Evolutionary conservation across 352 stramenopile species (phyloP), one percentile per base, ranked within the genome.

Genomic region (Pythium rhizo-oryzae): DNA sequence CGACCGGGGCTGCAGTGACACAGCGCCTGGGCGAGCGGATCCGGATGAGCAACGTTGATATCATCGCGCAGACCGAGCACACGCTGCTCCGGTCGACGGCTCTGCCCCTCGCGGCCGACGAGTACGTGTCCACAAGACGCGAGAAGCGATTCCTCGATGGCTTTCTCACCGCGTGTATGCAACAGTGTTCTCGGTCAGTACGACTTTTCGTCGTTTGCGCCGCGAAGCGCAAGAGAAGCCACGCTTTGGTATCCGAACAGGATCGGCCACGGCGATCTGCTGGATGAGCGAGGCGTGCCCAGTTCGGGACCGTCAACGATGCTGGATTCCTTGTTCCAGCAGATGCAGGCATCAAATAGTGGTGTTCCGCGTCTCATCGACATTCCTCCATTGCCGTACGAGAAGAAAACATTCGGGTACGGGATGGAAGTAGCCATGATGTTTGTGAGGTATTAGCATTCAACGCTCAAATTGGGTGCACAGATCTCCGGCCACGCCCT

Each of bases 21-120:
- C 41, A 23, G 30, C 70, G 85, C 23, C 68, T 91, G 24, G 85
- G 85, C 18, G 82, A 91, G 43, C 71, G 72, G 16, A 91, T 91
- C 37, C 65, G 59, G 16, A 91, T 91, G 80, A 57, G 59, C 11
- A 79, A 87, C 51, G 58, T 84, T 30, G 72, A 70, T 3, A 65
- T 91, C 28, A 46, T 90, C 19, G 60, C 74, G 5, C 74, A 74
- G 11, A 80, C 76, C 41, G 63, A 63, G 79, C 19, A 84, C 80
- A 64, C 51, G 39, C 52, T 71, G 0, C 25, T 71, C 21, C 25
- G 62, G 9, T 50, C 65, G 8, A 59, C 58, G 33, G 76, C 37
- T 69, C 77, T 88, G 2, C 70, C 72, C 9, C 49, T 89, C 30
- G 59, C 75, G 50, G 59, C 78, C 30, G 23, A 80, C 23, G 65